A percentile compares a stretch with the other conserved stretches of the same genome.
phyloP scores from a whole-genome alignment of 2,329 filamentous ascomycete species.

The Ampelomyces quisqualis region DNA sequence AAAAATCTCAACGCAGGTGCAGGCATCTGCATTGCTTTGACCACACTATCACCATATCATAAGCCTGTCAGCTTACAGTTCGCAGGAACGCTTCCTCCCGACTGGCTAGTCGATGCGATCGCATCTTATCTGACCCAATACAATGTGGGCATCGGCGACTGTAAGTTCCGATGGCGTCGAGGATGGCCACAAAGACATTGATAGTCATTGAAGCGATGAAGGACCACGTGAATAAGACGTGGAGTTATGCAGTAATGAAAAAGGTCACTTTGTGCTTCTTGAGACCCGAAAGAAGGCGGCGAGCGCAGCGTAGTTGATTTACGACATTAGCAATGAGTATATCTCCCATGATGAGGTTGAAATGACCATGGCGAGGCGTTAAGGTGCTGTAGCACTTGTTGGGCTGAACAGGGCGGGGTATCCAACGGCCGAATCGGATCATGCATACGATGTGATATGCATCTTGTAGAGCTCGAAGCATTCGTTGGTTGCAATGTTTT shows the following conservation, averaged over 20 bases:
- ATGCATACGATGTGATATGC: background rate
- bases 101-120: conserved; percentile 5
- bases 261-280: background rate
- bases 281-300: background rate
- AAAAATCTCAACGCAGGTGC: conserved; percentile 4
- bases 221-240: background rate
- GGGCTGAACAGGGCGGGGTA: conserved; percentile 1
- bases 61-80: conserved; percentile 2
- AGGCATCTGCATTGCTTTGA: conserved; percentile 1
- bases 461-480: background rate
- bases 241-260: background rate
- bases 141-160: background rate
- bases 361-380: background rate
- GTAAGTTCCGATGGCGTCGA: background rate
- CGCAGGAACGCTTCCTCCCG: conserved; percentile 6
- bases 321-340: too few relatives aligned
- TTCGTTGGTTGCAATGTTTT: background rate
- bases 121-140: conserved; percentile 5
- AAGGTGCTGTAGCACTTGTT: background rate
- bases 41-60: conserved; percentile 6
- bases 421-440: background rate
- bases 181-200: background rate
- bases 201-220: background rate
- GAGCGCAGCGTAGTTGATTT: background rate
- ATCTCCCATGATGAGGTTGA: too few relatives aligned